Evolutionary conservation across 805 yeast species (phyloP), one percentile per base, ranked within the genome.

Genomic region (Zygosaccharomyces siamensis): DNA sequence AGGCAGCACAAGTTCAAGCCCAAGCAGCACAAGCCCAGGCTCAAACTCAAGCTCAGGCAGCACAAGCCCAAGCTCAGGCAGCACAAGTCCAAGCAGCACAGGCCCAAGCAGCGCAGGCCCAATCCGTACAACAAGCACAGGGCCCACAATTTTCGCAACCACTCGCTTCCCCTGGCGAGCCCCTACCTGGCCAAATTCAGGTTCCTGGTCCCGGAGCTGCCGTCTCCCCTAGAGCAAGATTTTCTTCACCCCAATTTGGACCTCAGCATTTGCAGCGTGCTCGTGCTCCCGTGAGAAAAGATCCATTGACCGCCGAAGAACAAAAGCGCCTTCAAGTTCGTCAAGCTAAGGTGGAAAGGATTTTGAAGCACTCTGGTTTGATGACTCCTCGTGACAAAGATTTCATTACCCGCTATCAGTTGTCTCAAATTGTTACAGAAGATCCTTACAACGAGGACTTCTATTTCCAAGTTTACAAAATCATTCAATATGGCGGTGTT

Each of bases 331-430:
- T 81, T 48, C 77, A 81, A 48, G 73, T 72, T 42, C 83, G 93
- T 71, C 88, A 83, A 55, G 83, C 82, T 51, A 85, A 86, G 64
- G 89, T 85, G 44, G 76, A 81, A 41, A 77, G 84, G 54, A 86
- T 89, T 59, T 76, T 86, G 63, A 82, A 80, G 61, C 88, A 84
- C 71, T 86, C 93, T 26, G 97, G 97, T 54, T 80, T 93, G 54
- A 93, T 93, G 99, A 88, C 89, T 60, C 96, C 96, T 49, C 86
- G 92, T 72, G 99, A 93, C 68, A 90, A 90, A 71, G 97, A 92
- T 70, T 89, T 87, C 63, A 92, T 93, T 43, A 89, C 97, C 39
- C 79, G 97, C 65, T 84, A 90, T 63, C 99, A 93, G 70, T 77
- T 93, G 54, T 89, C 96, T 43, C 97, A 90, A 67, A 86, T 93